Percentiles rank a stretch among this genome's conserved stretches.
Evolutionary conservation across 352 stramenopile genomes (phyloP).

Genomic region (Phytopythium aichiense): DNA sequence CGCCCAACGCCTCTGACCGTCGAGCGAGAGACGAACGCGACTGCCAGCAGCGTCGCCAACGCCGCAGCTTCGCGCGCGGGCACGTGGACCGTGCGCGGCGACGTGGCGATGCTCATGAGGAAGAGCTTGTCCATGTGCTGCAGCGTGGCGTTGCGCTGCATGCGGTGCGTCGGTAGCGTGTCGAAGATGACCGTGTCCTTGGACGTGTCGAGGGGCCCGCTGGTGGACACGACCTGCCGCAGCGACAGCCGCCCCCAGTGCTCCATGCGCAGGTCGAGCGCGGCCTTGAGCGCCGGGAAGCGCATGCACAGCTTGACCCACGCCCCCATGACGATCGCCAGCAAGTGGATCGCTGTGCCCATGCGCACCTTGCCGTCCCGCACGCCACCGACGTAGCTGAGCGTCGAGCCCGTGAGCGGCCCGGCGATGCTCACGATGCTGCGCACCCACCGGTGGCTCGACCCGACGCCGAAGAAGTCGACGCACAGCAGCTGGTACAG

Average conservation of each 20-base stretch:
- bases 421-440: conserved; percentile 55
- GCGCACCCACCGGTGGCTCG: conserved; percentile 41
- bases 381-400: conserved; percentile 43
- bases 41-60: conserved; percentile 6
- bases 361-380: conserved; percentile 27
- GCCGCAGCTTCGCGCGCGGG: conserved; percentile 23
- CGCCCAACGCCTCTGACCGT: neutral
- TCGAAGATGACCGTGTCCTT: conserved; percentile 44
- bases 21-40: neutral
- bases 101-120: conserved; percentile 73
- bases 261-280: conserved; percentile 52
- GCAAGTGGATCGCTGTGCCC: conserved; percentile 29
- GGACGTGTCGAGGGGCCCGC: conserved; percentile 32
- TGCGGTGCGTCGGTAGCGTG: conserved; percentile 38
- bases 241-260: conserved; percentile 45
- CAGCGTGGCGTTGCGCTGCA: conserved; percentile 45
- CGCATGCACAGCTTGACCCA: conserved; percentile 39
- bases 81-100: conserved; percentile 34
- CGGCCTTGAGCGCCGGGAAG: conserved; percentile 35
- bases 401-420: conserved; percentile 33
- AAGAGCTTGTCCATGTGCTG: conserved; percentile 57
- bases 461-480: conserved; percentile 58
- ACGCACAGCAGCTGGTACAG: conserved; percentile 62
- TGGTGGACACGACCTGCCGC: conserved; percentile 24
- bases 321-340: conserved; percentile 29